Evolutionary conservation across 2,329 filamentous ascomycete genomes (phyloP).

Genomic region (Emergomyces orientalis): DNA sequence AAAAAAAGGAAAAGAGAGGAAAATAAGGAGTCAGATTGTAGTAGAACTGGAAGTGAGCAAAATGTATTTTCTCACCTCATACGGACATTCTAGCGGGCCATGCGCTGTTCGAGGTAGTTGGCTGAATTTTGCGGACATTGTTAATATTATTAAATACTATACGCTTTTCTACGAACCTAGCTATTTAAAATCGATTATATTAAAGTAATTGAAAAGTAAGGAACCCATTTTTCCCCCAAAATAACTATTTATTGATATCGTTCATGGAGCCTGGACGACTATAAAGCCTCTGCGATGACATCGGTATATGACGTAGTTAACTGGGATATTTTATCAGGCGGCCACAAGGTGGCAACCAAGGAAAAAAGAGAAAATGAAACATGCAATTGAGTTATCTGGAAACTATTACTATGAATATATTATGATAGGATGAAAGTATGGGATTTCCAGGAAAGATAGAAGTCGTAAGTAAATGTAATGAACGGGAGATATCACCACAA

Average conservation of each 20-base stretch:
- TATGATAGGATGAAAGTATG: not conserved
- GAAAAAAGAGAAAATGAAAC: not conserved
- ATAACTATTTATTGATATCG: not conserved
- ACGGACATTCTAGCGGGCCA: conserved; percentile 25
- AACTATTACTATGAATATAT: not conserved
- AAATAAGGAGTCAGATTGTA: not conserved
- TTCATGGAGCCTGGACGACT: no score
- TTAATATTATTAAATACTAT: not conserved
- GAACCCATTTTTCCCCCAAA: not conserved
- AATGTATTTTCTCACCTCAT: conserved; percentile 17
- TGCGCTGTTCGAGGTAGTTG: conserved; percentile 25
- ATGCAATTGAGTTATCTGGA: not conserved
- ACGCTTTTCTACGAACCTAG: no score
- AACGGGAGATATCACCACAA: not conserved
- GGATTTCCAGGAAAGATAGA: no score
- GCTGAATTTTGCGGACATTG: conserved; percentile 20
- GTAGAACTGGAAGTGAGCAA: not conserved
- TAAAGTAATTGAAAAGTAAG: no score
- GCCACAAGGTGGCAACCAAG: not conserved
- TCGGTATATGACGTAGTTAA: no score
- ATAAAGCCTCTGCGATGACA: no score
- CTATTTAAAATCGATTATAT: no score
- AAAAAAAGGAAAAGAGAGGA: not conserved
- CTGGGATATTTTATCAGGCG: no score
- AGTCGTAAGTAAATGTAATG: no score